Evolutionary conservation across 148 eudicot species (phyloP), one percentile per base, ranked within the genome.

Genomic region (Arctostaphylos glauca): DNA sequence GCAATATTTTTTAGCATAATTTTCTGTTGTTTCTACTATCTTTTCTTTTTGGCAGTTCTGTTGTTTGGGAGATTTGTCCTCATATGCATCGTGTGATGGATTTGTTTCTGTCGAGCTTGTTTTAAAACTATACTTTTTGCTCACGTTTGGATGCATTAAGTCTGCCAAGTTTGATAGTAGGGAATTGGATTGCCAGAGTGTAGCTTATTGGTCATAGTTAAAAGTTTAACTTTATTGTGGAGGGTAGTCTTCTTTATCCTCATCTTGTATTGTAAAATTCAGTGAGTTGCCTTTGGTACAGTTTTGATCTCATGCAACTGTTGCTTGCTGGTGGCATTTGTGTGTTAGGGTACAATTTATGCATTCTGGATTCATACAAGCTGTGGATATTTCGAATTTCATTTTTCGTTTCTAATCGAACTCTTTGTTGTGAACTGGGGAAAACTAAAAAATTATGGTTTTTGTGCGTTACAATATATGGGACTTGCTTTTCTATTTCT

Each of bases 261-360:
- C 1, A 3, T 54, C 64, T 77, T 58, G 38, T 56, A 9, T 43
- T 58, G 23, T 18, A 55, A 50, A 54, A 41, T 77, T 76, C 19
- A 53, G 21, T 6, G 6, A 53, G 62, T 54, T 19, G 25, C 68
- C 25, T 18, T 58, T 46, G 16, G 52, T 78, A 9, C 41, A 18
- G 71, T 43, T 47, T 80, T 49, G 23, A 79, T 62, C 81, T 79
- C 21, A 59, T 4, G n/a, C 41, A 60, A 60, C 76, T 60, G 58
- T 48, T 64, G 60, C 59, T 10, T 80, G 48, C 73, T 85, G 56
- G 53, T 15, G 8, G 58, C 70, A 59, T 59, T 52, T 52, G 21
- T 62, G 62, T 76, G 38, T 54, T 49, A 25, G 77, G 81, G 70
- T 47, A 9, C 2, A 6, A 4, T 67, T 52, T 70, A 68, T 58